A percentile compares a stretch with the other conserved stretches of the same genome.
Evolutionary conservation across 352 stramenopile genomes (phyloP).

Genomic region (Peronospora belbahrii): DNA sequence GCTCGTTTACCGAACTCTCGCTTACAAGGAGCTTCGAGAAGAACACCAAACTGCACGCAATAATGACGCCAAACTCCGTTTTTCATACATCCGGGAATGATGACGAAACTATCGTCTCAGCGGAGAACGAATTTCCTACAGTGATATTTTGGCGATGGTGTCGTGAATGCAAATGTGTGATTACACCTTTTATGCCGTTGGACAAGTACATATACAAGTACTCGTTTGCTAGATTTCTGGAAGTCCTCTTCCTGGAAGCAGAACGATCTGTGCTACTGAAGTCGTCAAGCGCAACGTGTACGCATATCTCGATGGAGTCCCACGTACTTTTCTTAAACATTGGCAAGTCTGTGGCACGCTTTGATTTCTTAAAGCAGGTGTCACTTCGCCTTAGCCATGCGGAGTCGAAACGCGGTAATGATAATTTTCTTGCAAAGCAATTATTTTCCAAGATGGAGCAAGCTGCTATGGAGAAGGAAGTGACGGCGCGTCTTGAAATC

Average conservation of each 20-base stretch:
- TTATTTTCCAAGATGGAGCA: conserved; percentile 17
- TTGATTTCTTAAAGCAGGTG: conserved; percentile 45
- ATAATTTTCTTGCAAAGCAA: too few relatives aligned
- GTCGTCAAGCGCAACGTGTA: conserved; percentile 17
- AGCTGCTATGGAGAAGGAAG: conserved; percentile 23
- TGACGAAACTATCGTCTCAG: conserved; percentile 16
- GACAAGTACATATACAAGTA: conserved; percentile 95
- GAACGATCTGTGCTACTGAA: conserved; percentile 12
- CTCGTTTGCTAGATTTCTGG: conserved; percentile 96
- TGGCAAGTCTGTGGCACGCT: conserved; percentile 57
- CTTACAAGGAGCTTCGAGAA: conserved; percentile 25
- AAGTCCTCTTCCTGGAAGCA: conserved; percentile 91
- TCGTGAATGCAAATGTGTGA: conserved; percentile 88
- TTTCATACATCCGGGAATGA: conserved; percentile 17
- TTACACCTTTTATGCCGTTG: conserved; percentile 86
- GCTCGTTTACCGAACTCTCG: conserved; percentile 27
- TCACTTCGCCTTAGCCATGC: conserved; percentile 29
- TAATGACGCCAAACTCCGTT: conserved; percentile 32
- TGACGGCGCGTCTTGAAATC: conserved; percentile 18
- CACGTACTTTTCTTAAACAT: conserved; percentile 83
- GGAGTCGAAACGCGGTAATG: conserved; percentile 9
- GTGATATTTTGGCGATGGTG: conserved; percentile 98
- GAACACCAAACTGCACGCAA: conserved; percentile 39
- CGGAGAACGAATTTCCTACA: conserved; percentile 31
- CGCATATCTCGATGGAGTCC: conserved; percentile 44